A percentile compares a stretch with the other conserved stretches of the same genome.
phyloP scores from a whole-genome alignment of 108 stramenopile species.

The Cyclotella choctawhatcheeana region DNA sequence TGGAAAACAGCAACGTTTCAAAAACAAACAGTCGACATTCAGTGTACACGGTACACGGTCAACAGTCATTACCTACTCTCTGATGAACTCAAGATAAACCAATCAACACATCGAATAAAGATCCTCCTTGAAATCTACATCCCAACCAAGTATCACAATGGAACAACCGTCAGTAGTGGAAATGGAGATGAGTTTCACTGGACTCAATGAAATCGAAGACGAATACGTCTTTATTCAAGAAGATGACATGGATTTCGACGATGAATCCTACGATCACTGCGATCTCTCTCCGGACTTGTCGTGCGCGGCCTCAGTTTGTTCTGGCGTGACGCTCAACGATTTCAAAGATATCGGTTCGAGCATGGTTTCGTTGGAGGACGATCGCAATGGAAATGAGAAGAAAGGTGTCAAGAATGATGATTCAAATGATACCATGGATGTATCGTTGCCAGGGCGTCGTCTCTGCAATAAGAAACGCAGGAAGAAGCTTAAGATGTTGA shows the following conservation, averaged over 20 bases:
- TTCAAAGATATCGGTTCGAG: constrained; percentile 14
- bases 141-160: constrained; percentile 8
- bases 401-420: constrained; percentile 5
- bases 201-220: constrained; percentile 33
- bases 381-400: constrained; percentile 3
- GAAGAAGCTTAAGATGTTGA: constrained; percentile 72
- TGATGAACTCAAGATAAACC: neutral
- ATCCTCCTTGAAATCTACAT: no score
- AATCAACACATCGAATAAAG: neutral
- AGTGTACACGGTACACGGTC: no score
- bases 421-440: constrained; percentile 8
- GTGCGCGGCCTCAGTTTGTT: constrained; percentile 46
- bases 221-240: constrained; percentile 50
- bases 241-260: constrained; percentile 28
- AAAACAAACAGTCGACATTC: no score
- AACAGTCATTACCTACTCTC: no score
- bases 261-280: constrained; percentile 42
- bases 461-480: constrained; percentile 74
- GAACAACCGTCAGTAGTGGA: neutral
- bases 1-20: no score
- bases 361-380: constrained; percentile 19
- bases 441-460: constrained; percentile 38
- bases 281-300: constrained; percentile 50
- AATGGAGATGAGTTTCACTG: constrained; percentile 15
- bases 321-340: constrained; percentile 43